Evolutionary conservation across 2,329 filamentous ascomycete genomes (phyloP).

Genomic region (Fusarium solani-melongenae): DNA sequence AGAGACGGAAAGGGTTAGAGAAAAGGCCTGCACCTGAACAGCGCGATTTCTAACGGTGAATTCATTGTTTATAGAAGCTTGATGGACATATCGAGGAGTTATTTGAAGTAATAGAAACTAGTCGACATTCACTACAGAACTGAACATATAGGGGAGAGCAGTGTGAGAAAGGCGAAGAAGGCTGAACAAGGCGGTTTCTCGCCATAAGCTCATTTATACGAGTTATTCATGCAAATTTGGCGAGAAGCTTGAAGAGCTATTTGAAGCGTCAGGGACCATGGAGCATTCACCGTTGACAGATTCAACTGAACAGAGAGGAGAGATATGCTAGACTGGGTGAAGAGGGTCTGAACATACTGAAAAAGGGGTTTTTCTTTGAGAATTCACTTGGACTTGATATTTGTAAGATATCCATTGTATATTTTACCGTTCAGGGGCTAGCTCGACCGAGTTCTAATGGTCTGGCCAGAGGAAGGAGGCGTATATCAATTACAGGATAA

Average conservation of each 20-base stretch:
- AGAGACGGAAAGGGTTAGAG: neutral
- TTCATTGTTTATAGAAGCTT: neutral
- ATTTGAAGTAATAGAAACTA: neutral
- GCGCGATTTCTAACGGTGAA: neutral
- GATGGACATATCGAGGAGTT: neutral
- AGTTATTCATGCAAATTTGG: neutral
- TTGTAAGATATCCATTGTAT: neutral
- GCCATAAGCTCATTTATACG: neutral
- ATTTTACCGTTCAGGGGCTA: neutral
- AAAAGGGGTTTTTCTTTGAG: neutral
- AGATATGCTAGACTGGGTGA: neutral
- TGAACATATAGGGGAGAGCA: neutral
- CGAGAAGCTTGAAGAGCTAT: neutral
- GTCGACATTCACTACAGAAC: neutral
- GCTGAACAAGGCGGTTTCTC: neutral
- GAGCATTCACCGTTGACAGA: neutral
- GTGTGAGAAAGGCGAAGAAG: neutral
- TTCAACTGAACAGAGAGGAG: neutral
- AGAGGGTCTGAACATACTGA: neutral
- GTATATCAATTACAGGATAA: neutral
- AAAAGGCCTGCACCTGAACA: neutral
- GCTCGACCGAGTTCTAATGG: neutral
- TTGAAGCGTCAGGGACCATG: neutral
- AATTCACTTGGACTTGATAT: neutral
- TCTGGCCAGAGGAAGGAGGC: neutral